Evolutionary conservation across 2,329 filamentous ascomycete species (phyloP).

Genomic region (Camillea tinctor): DNA sequence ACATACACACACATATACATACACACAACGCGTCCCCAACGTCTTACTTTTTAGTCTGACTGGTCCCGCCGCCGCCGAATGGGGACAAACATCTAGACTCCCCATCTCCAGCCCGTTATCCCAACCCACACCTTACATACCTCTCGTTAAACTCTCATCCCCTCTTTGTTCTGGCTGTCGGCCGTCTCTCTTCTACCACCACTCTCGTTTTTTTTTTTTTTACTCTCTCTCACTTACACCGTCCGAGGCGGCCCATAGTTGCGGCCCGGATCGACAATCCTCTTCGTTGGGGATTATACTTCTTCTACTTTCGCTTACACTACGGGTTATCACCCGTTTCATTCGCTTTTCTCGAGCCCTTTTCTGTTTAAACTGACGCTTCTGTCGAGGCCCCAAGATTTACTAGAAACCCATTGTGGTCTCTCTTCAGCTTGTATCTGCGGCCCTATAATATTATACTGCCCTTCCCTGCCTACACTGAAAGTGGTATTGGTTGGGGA

Average conservation of each 20-base stretch:
- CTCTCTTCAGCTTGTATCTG: background rate
- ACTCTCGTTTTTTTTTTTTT: slow-evolving; percentile 4
- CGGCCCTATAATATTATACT: background rate
- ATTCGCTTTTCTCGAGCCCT: slow-evolving; percentile 16
- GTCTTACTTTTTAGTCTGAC: slow-evolving; percentile 20
- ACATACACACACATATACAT: slow-evolving; percentile 9
- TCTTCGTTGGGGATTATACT: slow-evolving; percentile 16
- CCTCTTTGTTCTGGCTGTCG: slow-evolving; percentile 11
- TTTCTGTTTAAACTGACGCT: background rate
- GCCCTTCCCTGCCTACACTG: too few relatives aligned
- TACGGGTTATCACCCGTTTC: slow-evolving; percentile 14
- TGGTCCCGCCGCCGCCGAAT: slow-evolving; percentile 12
- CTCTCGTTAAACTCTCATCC: slow-evolving; percentile 13
- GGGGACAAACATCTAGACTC: slow-evolving; percentile 16
- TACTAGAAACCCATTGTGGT: background rate
- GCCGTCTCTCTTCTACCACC: slow-evolving; percentile 13
- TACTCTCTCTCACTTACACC: slow-evolving; percentile 3
- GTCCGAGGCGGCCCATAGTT: slow-evolving; percentile 12
- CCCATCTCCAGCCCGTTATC: slow-evolving; percentile 15
- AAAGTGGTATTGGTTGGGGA: too few relatives aligned
- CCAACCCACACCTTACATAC: slow-evolving; percentile 18
- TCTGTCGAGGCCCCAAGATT: background rate
- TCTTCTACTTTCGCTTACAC: slow-evolving; percentile 17
- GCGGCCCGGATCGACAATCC: slow-evolving; percentile 10
- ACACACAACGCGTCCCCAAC: slow-evolving; percentile 21